Base-by-base conservation (phyloP, 2,329 filamentous ascomycete genomes). In the Amphichorda felina region DNA sequence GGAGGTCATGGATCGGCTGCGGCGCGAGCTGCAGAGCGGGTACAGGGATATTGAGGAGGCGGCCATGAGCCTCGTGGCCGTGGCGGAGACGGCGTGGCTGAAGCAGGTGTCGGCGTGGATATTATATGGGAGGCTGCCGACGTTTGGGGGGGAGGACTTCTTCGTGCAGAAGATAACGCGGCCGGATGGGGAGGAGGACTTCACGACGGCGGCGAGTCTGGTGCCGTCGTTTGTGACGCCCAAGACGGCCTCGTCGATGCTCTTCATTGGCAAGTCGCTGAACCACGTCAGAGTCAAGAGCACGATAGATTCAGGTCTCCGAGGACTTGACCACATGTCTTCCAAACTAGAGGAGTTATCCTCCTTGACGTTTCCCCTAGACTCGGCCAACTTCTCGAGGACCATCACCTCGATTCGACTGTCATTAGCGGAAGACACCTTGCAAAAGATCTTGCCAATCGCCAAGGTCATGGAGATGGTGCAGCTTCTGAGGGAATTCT, bases 71-170 rank as follows among this genome's bases (percentile, higher is more conserved):
- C 62, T 96, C 25, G 71, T 85, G n/a, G 72, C 66, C 11, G 70
- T 85, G 16, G 88, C 87, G 0, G 89, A 98, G 60, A 82, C 75
- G 21, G 82, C 88, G 8, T 98, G 91, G 91, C 63, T 96, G 50
- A 83, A 86, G 54, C 87, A 94, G 51, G 69, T 93, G 9, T 83
- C 86, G 4, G 82, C 83, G 18, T 98, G 89, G 89, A 70, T 96
- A 8, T 60, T 96, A 11, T 93, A 94, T 54, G 91, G 91, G 5
- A 76, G 82, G 34, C 60, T 94, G 38, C 88, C 89, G 1, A 71
- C 70, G 11, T 79, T 84, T 51, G 86, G 85, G 3, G 72, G 69
- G 5, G 69, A 73, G n/a, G 89, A 96, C 56, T 96, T 96, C 53
- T 94, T 94, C 52, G 75, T 96, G 22, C 70, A 72, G 50, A 66